Base-by-base conservation (phyloP, 176 grass and related monocot genomes). In the Neostapfia colusana region DNA sequence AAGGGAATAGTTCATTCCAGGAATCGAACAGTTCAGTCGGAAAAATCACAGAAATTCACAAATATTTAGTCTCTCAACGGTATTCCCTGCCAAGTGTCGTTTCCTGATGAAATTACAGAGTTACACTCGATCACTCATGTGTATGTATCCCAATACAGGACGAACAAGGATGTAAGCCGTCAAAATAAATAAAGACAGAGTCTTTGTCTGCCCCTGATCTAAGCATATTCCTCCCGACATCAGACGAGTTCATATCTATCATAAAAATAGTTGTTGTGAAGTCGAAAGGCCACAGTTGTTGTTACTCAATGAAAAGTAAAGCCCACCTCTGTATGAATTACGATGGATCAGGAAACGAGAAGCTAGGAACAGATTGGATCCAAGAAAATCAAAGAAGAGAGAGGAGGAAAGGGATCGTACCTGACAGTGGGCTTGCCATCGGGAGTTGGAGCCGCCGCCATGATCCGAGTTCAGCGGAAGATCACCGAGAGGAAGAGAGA, bases 391-490 rank as follows among this genome's bases (percentile, higher is more conserved):
- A 45, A 13, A 6, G 7, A 17, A 28, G 20, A 12, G 36, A 8
- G 11, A 16, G 15, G 68, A 31, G 7, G 9, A 34, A 26, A 13
- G 1, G 8, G 10, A 23, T n/a, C n/a, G n/a, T 38, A 83, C 81
- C 81, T 68, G 63, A 37, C 27, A 13, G 81, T 9, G 10, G 51
- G 38, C 26, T 26, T 76, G 21, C n/a, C 72, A 8, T 83, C 69
- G 50, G 71, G 71, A 25, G 14, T 6, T 37, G 39, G 1, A 2
- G 63, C 63, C 10, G 43, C 43, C 39, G 72, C 81, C 81, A 83
- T 83, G 50, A 45, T 40, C 38, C 38, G 38, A 40, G 38, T 40
- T 40, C 4, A 8, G 38, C 8, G 38, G 38, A 6, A 1, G 38
- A 40, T 7, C 38, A 40, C 3, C 38, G 38, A 40, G 38, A 40